These are phyloP conservation scores for Hylodesmum podocarpum DNA, from an alignment of 306 rosid genomes.

Conservation along the genomic window DNA sequence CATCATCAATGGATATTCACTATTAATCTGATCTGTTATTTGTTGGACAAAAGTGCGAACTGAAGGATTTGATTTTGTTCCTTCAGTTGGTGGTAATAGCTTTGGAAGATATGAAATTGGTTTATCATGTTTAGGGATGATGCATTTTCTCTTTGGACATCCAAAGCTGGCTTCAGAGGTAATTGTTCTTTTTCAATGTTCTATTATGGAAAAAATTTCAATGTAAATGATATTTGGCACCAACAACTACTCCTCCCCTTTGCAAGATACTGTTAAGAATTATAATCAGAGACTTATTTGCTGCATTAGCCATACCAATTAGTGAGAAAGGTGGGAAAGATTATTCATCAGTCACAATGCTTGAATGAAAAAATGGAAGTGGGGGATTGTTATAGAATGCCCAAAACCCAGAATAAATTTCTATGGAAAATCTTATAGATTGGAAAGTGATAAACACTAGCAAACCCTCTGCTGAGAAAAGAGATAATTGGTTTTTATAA, in stretches of 20 bases:
- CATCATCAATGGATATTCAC: not conserved
- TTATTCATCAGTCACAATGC: not conserved
- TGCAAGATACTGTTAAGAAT: not conserved
- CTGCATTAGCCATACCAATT: constrained; percentile 6
- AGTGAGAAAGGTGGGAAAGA: not conserved
- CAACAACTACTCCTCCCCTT: not conserved
- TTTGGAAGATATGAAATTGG: constrained; percentile 90
- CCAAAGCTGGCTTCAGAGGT: constrained; percentile 96
- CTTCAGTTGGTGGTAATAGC: constrained; percentile 62
- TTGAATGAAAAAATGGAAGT: not conserved
- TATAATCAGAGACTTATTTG: not conserved
- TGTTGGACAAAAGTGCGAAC: constrained; percentile 91
- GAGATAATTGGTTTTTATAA: constrained; percentile 2
- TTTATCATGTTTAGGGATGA: constrained; percentile 87
- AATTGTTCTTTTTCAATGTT: not conserved
- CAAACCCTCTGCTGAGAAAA: not conserved
- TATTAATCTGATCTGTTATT: constrained; percentile 40
- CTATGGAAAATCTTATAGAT: not conserved
- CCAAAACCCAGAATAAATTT: not conserved
- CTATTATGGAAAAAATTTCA: not conserved
- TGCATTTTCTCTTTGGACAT: constrained; percentile 96
- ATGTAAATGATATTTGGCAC: not conserved
- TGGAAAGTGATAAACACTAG: too few species aligned
- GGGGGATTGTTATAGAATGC: not conserved
- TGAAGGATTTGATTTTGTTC: constrained; percentile 85